These are phyloP conservation scores for Pluteus cervinus DNA, from an alignment of 768 basidiomycete genomes.

Conservation along the genomic window DNA sequence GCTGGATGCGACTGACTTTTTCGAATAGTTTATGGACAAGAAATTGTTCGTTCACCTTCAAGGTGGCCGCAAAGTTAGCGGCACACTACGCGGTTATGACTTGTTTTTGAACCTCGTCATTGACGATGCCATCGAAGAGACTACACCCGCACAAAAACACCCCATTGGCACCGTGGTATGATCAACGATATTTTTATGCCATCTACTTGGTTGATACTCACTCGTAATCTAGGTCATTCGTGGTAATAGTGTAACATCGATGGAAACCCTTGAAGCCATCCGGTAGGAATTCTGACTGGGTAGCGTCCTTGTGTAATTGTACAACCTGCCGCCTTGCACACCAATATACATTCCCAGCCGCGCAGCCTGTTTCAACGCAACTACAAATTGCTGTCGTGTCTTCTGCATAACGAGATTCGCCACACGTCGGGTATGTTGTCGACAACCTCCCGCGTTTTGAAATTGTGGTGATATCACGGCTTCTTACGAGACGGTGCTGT, in stretches of 20 bases:
- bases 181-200: constrained; percentile 12
- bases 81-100: constrained; percentile 93
- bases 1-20: constrained; percentile 5
- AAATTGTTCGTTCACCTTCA: constrained; percentile 91
- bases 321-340: too few relatives aligned
- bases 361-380: too few relatives aligned
- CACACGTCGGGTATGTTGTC: too few relatives aligned
- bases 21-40: constrained; percentile 94
- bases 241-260: constrained; percentile 93
- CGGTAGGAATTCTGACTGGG: too few relatives aligned
- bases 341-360: too few relatives aligned
- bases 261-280: constrained; percentile 79
- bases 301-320: too few relatives aligned
- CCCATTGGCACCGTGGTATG: constrained; percentile 90
- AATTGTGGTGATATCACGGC: too few relatives aligned
- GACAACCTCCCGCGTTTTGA: too few relatives aligned
- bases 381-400: too few relatives aligned
- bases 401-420: too few relatives aligned
- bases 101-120: constrained; percentile 98
- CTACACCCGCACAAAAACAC: constrained; percentile 81
- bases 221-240: constrained; percentile 71
- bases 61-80: constrained; percentile 93
- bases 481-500: too few relatives aligned
- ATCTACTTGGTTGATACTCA: constrained; percentile 6
- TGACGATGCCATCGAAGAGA: constrained; percentile 93